These are phyloP conservation scores for Penicillium italicum DNA, from an alignment of 2,329 filamentous ascomycete genomes.

Conservation along the genomic window DNA sequence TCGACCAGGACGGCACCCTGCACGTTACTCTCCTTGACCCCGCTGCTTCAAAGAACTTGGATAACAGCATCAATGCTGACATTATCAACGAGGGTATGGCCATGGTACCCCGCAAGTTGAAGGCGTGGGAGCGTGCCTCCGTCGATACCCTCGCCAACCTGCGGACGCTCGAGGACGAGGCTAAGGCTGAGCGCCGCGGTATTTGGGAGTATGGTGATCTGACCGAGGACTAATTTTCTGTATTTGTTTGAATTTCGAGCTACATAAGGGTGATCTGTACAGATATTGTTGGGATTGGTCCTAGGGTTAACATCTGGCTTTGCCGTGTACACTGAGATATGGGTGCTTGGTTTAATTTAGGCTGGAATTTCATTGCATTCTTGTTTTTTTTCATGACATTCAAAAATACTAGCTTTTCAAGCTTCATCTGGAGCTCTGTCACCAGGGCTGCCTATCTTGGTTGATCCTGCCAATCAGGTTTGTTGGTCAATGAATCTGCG, in stretches of 20 bases:
- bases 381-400: background rate
- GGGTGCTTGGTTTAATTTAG: background rate
- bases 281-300: constrained; percentile 12
- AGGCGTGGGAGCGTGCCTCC: constrained; percentile 81
- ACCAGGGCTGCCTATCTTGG: background rate
- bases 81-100: constrained; percentile 78
- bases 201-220: constrained; percentile 99
- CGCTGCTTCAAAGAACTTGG: constrained; percentile 57
- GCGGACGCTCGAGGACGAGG: constrained; percentile 68
- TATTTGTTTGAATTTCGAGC: constrained; percentile 8
- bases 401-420: background rate
- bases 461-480: constrained; percentile 5
- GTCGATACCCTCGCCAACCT: constrained; percentile 68
- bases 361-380: constrained; percentile 3
- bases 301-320: constrained; percentile 4
- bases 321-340: background rate
- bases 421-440: background rate
- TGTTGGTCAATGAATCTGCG: background rate
- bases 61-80: constrained; percentile 85
- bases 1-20: constrained; percentile 74
- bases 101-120: constrained; percentile 88
- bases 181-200: constrained; percentile 74
- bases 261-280: constrained; percentile 17
- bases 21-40: constrained; percentile 88
- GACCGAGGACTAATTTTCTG: constrained; percentile 68